Conservation (phyloP, 169 alveolate species). For the Theileria annulata region DNA sequence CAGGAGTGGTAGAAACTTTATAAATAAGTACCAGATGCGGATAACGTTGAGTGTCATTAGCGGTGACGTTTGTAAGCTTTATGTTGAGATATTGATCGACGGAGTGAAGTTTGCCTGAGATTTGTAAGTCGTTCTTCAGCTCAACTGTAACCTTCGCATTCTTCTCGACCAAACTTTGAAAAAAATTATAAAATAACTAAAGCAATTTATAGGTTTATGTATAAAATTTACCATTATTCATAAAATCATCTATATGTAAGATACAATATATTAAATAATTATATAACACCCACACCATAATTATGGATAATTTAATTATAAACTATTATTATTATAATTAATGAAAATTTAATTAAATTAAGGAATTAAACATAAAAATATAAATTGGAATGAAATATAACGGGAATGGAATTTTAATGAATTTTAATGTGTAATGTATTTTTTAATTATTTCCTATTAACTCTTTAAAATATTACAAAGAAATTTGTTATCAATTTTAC, state of each 20-base stretch:
- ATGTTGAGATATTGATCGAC: slow-evolving; percentile 92
- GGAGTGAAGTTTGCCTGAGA: slow-evolving; percentile 88
- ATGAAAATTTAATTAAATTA: too few relatives aligned
- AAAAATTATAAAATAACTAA: slow-evolving; percentile 87
- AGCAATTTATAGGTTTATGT: not conserved
- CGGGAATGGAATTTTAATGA: not conserved
- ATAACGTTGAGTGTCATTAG: slow-evolving; percentile 86
- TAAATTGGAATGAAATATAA: not conserved
- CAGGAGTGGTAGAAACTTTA: not conserved
- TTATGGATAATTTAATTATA: too few relatives aligned
- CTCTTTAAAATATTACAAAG: not conserved
- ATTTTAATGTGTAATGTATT: not conserved
- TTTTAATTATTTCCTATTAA: not conserved
- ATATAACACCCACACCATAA: not conserved
- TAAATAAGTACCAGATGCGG: slow-evolving; percentile 85
- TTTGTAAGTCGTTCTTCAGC: slow-evolving; percentile 90
- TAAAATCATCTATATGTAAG: not conserved
- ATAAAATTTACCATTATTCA: not conserved
- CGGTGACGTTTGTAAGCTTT: slow-evolving; percentile 87
- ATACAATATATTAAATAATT: not conserved
- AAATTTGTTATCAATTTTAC: too few relatives aligned
- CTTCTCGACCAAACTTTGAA: slow-evolving; percentile 88
- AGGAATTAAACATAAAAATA: not conserved
- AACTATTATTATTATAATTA: too few relatives aligned
- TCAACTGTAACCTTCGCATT: slow-evolving; percentile 89